Evolutionary conservation across 176 grass and related monocot genomes (phyloP), one percentile per base, ranked within the genome.

Genomic region (Lolium rigidum): DNA sequence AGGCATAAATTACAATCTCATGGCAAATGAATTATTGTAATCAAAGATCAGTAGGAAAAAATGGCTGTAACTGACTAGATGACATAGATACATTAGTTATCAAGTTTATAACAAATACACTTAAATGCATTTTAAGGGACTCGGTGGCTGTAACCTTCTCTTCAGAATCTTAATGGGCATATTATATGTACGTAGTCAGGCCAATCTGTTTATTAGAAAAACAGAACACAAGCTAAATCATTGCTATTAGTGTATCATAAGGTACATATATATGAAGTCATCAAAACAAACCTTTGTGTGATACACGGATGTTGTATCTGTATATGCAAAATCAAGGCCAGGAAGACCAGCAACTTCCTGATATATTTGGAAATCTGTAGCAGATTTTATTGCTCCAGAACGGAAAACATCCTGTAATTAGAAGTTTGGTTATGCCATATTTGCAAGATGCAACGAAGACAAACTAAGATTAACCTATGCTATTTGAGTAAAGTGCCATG

Each of bases 311-410:
- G 93, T 98, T 46, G 83, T 83, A 88, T 95, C 97, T 49, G 91
- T 87, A 87, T 94, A 95, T 79, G 97, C 97, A 94, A 98, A 98
- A 94, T 98, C 97, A 64, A 98, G 90, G 25, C 97, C 94, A 86
- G 94, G 86, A 83, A 98, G 97, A 59, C 85, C 85, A 77, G 88
- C 97, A 92, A 96, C 86, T 90, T 99, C 94, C 79, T 93, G 82
- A 87, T 99, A 99, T 83, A 99, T 94, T 83, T 96, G 97, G 77
- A 99, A 94, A 88, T 99, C 97, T 26, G 97, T 99, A 61, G 90
- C 90, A 82, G 97, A 99, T 86, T 99, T 94, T 92, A 99, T 96
- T 84, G 88, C 92, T 88, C 97, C 97, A 83, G 97, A 96, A 84
- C 25, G 46, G 88, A 96, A 96, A 68, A 91, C 76, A 91, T 99